Base-by-base conservation (phyloP, 352 stramenopile genomes). In the Lagenidium sp. region DNA sequence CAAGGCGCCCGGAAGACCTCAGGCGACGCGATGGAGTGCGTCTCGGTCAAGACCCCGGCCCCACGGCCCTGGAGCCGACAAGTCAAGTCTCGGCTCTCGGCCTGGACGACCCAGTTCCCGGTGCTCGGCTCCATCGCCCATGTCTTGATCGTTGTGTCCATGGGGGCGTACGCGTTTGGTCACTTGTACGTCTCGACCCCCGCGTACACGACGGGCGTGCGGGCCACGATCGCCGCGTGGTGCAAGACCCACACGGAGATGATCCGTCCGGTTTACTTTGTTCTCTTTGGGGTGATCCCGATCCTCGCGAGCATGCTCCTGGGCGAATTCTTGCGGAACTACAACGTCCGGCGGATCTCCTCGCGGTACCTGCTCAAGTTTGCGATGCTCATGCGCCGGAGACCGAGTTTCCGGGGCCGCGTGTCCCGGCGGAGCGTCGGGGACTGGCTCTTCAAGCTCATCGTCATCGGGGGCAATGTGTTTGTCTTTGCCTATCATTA, bases 191-290 rank as follows among this genome's bases (percentile, higher is more conserved):
- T 56, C 31, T 50, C 63, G 32, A 57, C 41, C 13, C 42, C 53
- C 3, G 36, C 42, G 1, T 68, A 66, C 41, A 57, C 12, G 60
- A 69, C 50, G 44, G 65, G 54, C 6, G 57, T 68, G 18, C 53
- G 53, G 22, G 8, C 8, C 28, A 15, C 15, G 28, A 21, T 42
- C 6, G 36, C 44, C 12, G 46, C 36, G 30, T 44, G 34, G 26
- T 4, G 31, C 21, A 45, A 38, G 13, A 56, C 57, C 28, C 52
- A 74, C 44, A 19, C 32, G 0, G 68, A 85, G 44, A 80, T 85
- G 63, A 44, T 72, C 10, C 65, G 63, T 4, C 56, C 59, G n/a
- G 82, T 65, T 6, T 83, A 63, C 46, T 68, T 83, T 28, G 53
- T 63, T 29, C 49, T 86, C 10, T 63, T 71, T 19, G 43, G 35